Percentiles rank a stretch among this genome's conserved stretches.
Conservation (phyloP, 2,329 filamentous ascomycete species). For the Epichloe scottii region DNA sequence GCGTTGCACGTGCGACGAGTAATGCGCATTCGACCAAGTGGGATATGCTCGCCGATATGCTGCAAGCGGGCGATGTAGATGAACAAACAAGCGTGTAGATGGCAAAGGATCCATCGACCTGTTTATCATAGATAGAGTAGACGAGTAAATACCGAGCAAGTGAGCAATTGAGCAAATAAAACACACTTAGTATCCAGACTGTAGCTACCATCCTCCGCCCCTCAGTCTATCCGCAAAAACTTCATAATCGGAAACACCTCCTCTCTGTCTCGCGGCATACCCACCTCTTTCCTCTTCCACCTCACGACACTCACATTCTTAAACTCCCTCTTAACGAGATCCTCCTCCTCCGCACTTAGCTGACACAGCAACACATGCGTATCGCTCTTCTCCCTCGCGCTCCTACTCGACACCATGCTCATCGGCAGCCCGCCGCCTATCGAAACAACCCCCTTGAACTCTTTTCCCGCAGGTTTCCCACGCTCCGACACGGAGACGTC, state of each 20-base stretch:
- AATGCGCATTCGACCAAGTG: conserved; percentile 50
- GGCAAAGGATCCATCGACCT: background rate
- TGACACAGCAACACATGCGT: conserved; percentile 51
- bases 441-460: conserved; percentile 45
- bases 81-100: background rate
- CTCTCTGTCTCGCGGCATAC: conserved; percentile 71
- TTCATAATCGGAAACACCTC: conserved; percentile 89
- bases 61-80: conserved; percentile 40
- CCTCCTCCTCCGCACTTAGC: conserved; percentile 50
- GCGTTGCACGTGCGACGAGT: conserved; percentile 61
- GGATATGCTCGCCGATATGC: conserved; percentile 70
- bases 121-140: no score
- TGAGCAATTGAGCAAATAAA: background rate
- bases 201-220: conserved; percentile 9
- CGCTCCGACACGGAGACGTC: conserved; percentile 16
- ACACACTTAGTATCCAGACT: conserved; percentile 5
- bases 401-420: conserved; percentile 35
- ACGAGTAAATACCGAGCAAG: no score
- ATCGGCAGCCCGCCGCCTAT: conserved; percentile 48
- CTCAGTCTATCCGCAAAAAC: conserved; percentile 57
- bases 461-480: conserved; percentile 4
- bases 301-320: conserved; percentile 52
- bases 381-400: conserved; percentile 38
- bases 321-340: conserved; percentile 54
- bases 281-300: conserved; percentile 60